Evolutionary conservation across 1,284 basidiomycete genomes (phyloP).

Genomic region (Cutaneotrichosporon cyanovorans): DNA sequence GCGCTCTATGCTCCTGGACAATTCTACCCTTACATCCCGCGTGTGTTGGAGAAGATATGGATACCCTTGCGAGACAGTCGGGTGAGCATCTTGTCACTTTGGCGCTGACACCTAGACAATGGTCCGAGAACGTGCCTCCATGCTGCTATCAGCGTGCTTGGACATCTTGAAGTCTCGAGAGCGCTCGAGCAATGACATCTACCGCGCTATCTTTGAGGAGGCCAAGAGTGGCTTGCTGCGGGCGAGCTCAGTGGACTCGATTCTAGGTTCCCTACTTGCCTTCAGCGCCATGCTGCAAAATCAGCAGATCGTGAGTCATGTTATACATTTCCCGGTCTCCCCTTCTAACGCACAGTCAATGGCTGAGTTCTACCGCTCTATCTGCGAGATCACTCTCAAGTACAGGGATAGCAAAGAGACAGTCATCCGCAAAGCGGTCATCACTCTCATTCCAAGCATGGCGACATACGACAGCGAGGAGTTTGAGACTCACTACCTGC

Average conservation of each 20-base stretch:
- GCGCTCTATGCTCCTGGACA: slow-evolving; percentile 76
- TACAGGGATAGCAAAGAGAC: slow-evolving; percentile 82
- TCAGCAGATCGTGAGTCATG: slow-evolving; percentile 71
- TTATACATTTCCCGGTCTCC: too few relatives aligned
- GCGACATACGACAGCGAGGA: slow-evolving; percentile 90
- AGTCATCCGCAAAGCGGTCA: slow-evolving; percentile 83
- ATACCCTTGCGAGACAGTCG: slow-evolving; percentile 76
- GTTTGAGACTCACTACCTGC: slow-evolving; percentile 80
- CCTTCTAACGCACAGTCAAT: slow-evolving; percentile 61
- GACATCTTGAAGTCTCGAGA: slow-evolving; percentile 65
- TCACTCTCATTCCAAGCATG: slow-evolving; percentile 84
- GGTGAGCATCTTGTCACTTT: slow-evolving; percentile 44
- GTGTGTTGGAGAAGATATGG: slow-evolving; percentile 85
- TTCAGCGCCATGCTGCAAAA: slow-evolving; percentile 87
- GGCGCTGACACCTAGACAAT: slow-evolving; percentile 42
- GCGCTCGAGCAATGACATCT: slow-evolving; percentile 49
- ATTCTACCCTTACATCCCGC: slow-evolving; percentile 75
- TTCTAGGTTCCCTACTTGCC: slow-evolving; percentile 88
- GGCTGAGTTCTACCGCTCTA: slow-evolving; percentile 79
- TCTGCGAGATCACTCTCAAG: slow-evolving; percentile 82
- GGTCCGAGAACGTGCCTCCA: slow-evolving; percentile 83
- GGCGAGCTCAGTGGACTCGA: slow-evolving; percentile 63
- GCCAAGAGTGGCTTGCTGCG: slow-evolving; percentile 79
- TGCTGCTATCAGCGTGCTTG: slow-evolving; percentile 79
- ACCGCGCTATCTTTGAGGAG: slow-evolving; percentile 76